Evolutionary conservation across 2,329 filamentous ascomycete genomes (phyloP).

Genomic region (Fusarium nematophilum): DNA sequence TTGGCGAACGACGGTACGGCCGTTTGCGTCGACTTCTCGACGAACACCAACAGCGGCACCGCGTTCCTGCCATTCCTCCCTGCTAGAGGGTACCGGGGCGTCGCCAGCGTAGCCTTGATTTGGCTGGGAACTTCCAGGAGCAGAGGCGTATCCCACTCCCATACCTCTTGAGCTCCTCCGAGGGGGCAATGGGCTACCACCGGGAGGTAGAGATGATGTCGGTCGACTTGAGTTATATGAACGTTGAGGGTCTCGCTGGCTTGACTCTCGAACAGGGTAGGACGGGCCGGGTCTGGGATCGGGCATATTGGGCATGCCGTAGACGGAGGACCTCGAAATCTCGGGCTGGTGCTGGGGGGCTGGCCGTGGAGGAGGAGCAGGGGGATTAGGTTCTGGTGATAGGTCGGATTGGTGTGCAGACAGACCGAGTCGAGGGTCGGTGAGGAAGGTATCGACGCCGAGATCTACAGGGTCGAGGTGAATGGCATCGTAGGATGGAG

Average conservation of each 20-base stretch:
- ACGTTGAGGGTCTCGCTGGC: slow-evolving; percentile 69
- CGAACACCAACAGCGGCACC: slow-evolving; percentile 88
- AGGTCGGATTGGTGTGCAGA: slow-evolving; percentile 27
- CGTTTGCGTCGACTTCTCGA: slow-evolving; percentile 86
- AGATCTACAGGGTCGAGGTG: slow-evolving; percentile 41
- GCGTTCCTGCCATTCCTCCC: slow-evolving; percentile 95
- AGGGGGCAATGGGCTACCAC: slow-evolving; percentile 74
- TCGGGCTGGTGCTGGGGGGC: slow-evolving; percentile 37
- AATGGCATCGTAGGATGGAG: slow-evolving; percentile 37
- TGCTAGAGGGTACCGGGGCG: slow-evolving; percentile 64
- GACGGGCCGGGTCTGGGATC: slow-evolving; percentile 68
- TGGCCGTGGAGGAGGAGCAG: slow-evolving; percentile 26
- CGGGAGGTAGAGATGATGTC: slow-evolving; percentile 54
- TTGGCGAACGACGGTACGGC: slow-evolving; percentile 81
- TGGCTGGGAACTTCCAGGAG: slow-evolving; percentile 33
- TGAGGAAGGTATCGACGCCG: slow-evolving; percentile 33
- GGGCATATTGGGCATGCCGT: slow-evolving; percentile 66
- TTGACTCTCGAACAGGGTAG: slow-evolving; percentile 73
- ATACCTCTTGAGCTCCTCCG: slow-evolving; percentile 81
- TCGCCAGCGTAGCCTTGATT: slow-evolving; percentile 53
- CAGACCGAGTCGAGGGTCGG: slow-evolving; percentile 36
- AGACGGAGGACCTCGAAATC: slow-evolving; percentile 59
- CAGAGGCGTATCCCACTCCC: slow-evolving; percentile 64
- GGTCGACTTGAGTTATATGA: slow-evolving; percentile 73
- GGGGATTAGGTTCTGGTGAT: slow-evolving; percentile 23